Evolutionary conservation across 1,284 basidiomycete genomes (phyloP).

Genomic region (Cystobasidium sp.): DNA sequence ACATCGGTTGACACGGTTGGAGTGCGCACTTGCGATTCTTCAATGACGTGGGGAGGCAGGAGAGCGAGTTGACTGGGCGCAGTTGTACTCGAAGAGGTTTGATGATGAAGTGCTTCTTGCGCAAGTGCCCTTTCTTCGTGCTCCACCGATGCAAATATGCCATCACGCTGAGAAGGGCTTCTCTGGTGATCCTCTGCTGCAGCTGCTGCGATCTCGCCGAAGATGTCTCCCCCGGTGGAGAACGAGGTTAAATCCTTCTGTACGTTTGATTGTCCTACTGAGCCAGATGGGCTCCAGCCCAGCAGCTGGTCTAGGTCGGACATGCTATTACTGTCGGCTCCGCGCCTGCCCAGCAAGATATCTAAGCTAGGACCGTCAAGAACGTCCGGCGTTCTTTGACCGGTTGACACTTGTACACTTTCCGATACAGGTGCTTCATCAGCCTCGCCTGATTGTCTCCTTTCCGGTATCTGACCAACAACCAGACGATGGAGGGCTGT

Average conservation of each 20-base stretch:
- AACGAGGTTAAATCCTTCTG: conserved; percentile 43
- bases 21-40: neutral
- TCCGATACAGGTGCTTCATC: neutral
- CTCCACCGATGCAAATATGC: neutral
- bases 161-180: neutral
- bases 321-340: neutral
- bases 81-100: too few species aligned
- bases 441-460: neutral
- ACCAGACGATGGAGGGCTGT: neutral
- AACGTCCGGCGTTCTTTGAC: neutral
- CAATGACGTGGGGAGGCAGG: conserved; percentile 11
- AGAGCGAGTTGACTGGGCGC: neutral
- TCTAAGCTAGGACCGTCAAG: conserved; percentile 23
- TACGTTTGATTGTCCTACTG: neutral
- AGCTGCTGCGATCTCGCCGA: conserved; percentile 52
- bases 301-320: conserved; percentile 36
- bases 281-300: conserved; percentile 17
- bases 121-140: too few species aligned
- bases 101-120: too few species aligned
- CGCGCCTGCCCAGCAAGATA: conserved; percentile 25
- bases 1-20: conserved; percentile 3
- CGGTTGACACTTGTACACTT: neutral
- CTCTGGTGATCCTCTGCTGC: conserved; percentile 39
- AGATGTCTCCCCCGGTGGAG: conserved; percentile 52
- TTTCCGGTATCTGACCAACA: neutral